A percentile compares a stretch with the other conserved stretches of the same genome.
Evolutionary conservation across 129 eudicot species (phyloP).

Genomic region (Artemisia argyi): DNA sequence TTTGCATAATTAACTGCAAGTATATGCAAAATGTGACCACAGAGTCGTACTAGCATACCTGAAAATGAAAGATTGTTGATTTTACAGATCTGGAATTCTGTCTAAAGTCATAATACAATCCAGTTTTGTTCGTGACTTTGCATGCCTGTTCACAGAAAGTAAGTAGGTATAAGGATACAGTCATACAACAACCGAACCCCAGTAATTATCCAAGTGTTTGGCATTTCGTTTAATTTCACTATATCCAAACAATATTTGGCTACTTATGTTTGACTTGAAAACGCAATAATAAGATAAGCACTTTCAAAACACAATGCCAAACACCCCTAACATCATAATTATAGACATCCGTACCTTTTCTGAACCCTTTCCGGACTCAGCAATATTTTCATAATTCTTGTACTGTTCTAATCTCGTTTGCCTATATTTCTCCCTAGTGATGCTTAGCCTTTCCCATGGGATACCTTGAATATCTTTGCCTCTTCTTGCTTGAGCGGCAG

Average conservation of each 20-base stretch:
- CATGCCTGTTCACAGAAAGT: slow-evolving; percentile 51
- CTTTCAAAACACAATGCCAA: no score
- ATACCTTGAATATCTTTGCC: slow-evolving; percentile 94
- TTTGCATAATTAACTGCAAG: no score
- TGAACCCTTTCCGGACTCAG: slow-evolving; percentile 70
- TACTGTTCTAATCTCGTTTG: slow-evolving; percentile 83
- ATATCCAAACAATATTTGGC: no score
- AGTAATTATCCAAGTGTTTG: neutral
- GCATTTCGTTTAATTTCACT: no score
- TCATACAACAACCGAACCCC: slow-evolving; percentile 1
- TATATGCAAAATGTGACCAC: neutral
- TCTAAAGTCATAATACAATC: slow-evolving; percentile 61
- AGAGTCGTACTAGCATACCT: slow-evolving; percentile 43
- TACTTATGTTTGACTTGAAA: no score
- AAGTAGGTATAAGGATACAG: neutral
- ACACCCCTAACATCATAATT: neutral
- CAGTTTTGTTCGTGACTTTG: slow-evolving; percentile 59
- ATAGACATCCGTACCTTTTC: slow-evolving; percentile 43
- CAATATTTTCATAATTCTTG: slow-evolving; percentile 79
- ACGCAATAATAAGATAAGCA: no score
- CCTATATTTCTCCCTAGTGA: slow-evolving; percentile 78
- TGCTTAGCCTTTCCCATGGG: slow-evolving; percentile 82
- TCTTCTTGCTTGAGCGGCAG: slow-evolving; percentile 80
- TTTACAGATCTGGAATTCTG: slow-evolving; percentile 77
- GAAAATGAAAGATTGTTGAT: slow-evolving; percentile 84